Conservation (phyloP, 306 rosid genomes). For the Cicer chorassanicum region DNA sequence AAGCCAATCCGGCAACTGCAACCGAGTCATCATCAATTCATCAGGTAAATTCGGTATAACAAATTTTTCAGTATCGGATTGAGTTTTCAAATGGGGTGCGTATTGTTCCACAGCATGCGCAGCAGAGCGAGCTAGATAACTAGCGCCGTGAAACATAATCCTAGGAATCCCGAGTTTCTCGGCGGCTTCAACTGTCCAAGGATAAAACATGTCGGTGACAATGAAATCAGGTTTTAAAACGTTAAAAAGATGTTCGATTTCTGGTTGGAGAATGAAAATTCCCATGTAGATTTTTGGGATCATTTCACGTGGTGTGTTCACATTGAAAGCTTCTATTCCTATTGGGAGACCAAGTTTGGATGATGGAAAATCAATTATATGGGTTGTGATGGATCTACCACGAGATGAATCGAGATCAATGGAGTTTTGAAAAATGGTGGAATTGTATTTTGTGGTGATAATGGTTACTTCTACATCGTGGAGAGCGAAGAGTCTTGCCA, state of each 20-base stretch:
- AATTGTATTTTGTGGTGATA: constrained; percentile 48
- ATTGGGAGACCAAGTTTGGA: constrained; percentile 43
- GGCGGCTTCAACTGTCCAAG: constrained; percentile 49
- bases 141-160: constrained; percentile 41
- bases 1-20: constrained; percentile 53
- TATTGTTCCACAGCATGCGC: constrained; percentile 18
- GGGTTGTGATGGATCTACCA: constrained; percentile 47
- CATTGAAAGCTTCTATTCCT: constrained; percentile 44
- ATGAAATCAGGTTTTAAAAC: constrained; percentile 48
- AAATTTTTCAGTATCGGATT: constrained; percentile 42
- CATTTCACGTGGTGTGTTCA: constrained; percentile 20
- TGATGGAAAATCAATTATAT: constrained; percentile 43
- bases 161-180: constrained; percentile 44
- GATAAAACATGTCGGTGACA: constrained; percentile 50
- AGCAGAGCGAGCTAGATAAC: constrained; percentile 44
- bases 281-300: constrained; percentile 33
- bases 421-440: constrained; percentile 50
- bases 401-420: constrained; percentile 42
- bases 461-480: constrained; percentile 45
- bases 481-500: constrained; percentile 52
- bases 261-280: constrained; percentile 36
- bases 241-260: constrained; percentile 34
- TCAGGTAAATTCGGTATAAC: constrained; percentile 45
- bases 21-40: constrained; percentile 46
- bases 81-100: constrained; percentile 26